Conservation (phyloP, 495 filamentous ascomycete genomes). For the Patellaria atrata region DNA sequence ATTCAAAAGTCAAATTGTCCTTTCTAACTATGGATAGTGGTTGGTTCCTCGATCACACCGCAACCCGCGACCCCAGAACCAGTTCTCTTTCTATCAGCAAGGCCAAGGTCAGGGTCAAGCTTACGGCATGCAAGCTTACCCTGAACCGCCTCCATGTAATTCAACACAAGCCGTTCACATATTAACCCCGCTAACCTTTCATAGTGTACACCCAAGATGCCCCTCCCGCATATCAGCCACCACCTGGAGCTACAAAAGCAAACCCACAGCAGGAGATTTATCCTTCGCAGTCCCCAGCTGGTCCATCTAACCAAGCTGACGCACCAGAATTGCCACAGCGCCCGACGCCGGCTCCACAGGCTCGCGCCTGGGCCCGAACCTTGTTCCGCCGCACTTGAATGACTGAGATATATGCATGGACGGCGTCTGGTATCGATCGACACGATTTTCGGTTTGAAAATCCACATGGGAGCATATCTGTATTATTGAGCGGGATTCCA, state of each 20-base stretch:
- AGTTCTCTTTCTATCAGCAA: conserved; percentile 30
- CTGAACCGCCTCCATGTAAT: conserved; percentile 36
- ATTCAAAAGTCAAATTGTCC: background rate
- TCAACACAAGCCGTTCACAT: background rate
- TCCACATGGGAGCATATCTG: no score
- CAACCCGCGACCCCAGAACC: conserved; percentile 31
- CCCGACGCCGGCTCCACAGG: background rate
- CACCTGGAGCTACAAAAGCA: conserved; percentile 40
- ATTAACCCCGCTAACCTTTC: background rate
- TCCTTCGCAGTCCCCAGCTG: conserved; percentile 13
- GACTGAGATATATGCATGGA: conserved; percentile 6
- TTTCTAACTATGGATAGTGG: conserved; percentile 35
- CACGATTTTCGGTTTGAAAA: no score
- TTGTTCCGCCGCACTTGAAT: conserved; percentile 3
- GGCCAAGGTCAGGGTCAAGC: conserved; percentile 32
- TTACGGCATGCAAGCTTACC: conserved; percentile 37
- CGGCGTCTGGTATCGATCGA: conserved; percentile 5
- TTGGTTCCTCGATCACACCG: conserved; percentile 33
- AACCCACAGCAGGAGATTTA: conserved; percentile 36
- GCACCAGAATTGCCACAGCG: no score
- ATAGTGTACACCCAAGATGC: conserved; percentile 26
- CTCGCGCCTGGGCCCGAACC: conserved; percentile 2
- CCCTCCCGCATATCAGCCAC: conserved; percentile 41
- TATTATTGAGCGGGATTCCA: conserved; percentile 6
- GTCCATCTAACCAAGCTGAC: no score